Percentiles rank a stretch among this genome's conserved stretches.
Evolutionary conservation across 2,329 filamentous ascomycete species (phyloP).

Genomic region (Truncatella angustata): DNA sequence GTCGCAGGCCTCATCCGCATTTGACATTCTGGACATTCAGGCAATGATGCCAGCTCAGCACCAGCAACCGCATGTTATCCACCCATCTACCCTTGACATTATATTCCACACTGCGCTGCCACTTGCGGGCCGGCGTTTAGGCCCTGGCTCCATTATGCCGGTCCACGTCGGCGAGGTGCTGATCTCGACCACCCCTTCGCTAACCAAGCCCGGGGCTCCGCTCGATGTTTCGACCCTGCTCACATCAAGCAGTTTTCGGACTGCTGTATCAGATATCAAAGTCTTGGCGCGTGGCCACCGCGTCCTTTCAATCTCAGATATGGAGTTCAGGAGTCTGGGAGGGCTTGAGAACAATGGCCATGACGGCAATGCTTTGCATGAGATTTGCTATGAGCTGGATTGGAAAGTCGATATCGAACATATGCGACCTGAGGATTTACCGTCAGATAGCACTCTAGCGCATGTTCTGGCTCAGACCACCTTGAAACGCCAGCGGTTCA

Average conservation of each 20-base stretch:
- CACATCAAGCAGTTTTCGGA: neutral
- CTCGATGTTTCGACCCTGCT: neutral
- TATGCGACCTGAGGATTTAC: too few relatives aligned
- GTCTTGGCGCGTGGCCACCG: too few relatives aligned
- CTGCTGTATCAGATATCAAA: too few relatives aligned
- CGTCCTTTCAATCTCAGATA: too few relatives aligned
- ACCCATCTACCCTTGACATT: neutral
- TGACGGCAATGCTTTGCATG: too few relatives aligned
- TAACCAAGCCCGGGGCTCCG: neutral
- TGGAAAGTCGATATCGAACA: too few relatives aligned
- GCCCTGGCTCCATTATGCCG: neutral
- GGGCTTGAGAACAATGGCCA: too few relatives aligned
- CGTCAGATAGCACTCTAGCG: too few relatives aligned
- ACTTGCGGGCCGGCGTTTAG: neutral
- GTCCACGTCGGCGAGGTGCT: neutral
- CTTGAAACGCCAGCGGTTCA: too few relatives aligned
- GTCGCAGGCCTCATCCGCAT: neutral
- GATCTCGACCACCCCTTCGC: neutral
- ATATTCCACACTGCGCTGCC: neutral
- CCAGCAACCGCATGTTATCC: neutral
- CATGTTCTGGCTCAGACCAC: too few relatives aligned
- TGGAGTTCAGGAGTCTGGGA: too few relatives aligned
- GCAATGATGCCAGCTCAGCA: neutral
- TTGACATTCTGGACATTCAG: neutral
- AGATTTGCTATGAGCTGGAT: too few relatives aligned